Conservation (phyloP, 306 rosid species). For the Vigna radiata region DNA sequence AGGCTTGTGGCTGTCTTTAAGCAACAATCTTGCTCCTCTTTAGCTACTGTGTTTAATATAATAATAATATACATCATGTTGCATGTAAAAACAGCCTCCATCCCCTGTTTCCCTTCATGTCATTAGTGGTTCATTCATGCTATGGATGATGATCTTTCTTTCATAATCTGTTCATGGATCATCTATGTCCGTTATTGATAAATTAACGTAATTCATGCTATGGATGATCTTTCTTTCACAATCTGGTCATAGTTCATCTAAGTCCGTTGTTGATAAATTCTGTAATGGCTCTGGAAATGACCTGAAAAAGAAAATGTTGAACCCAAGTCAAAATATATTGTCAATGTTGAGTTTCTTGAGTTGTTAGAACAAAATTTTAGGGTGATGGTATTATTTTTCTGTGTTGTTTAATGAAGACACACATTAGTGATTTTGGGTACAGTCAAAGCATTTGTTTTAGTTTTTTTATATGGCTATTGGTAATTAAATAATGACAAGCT, state of each 20-base stretch:
- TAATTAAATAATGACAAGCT: background rate
- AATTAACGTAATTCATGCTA: background rate
- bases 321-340: background rate
- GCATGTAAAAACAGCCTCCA: background rate
- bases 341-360: background rate
- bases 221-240: conserved; percentile 11
- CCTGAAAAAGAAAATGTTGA: background rate
- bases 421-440: background rate
- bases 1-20: conserved; percentile 14
- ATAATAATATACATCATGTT: conserved; percentile 27
- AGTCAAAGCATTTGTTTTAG: background rate
- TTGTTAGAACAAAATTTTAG: background rate
- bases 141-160: conserved; percentile 2
- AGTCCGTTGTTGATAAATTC: background rate
- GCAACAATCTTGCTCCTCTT: conserved; percentile 1
- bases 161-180: background rate
- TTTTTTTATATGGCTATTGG: background rate
- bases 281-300: conserved; percentile 7
- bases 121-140: background rate
- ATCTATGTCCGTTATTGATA: background rate
- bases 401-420: background rate
- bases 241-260: background rate
- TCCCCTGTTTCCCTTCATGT: background rate
- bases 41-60: conserved; percentile 1
- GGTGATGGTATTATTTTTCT: background rate